phyloP scores from a whole-genome alignment of 1,284 basidiomycete species.

The Moesziomyces antarcticus region DNA sequence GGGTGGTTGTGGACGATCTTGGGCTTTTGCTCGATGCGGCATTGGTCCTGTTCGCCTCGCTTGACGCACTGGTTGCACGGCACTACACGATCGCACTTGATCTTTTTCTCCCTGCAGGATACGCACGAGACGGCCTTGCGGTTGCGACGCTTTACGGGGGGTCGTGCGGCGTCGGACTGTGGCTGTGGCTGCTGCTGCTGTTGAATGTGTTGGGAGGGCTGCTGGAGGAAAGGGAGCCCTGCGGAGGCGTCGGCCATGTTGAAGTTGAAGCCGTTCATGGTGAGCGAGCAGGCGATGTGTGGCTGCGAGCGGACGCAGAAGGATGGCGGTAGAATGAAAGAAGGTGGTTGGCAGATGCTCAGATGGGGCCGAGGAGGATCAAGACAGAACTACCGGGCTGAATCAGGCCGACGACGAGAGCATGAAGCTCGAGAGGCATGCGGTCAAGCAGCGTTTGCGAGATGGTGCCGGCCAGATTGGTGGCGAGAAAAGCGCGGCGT shows the following conservation, averaged over 20 bases:
- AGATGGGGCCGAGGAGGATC: background rate
- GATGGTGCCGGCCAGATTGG: too few species aligned
- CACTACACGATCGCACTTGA: constrained; percentile 62
- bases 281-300: background rate
- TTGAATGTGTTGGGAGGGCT: constrained; percentile 1
- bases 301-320: too few species aligned
- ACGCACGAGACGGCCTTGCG: constrained; percentile 61
- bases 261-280: constrained; percentile 23
- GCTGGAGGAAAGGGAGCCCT: constrained; percentile 15
- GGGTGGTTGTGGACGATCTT: constrained; percentile 31
- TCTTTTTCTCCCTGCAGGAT: constrained; percentile 62
- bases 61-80: constrained; percentile 66
- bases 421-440: too few species aligned
- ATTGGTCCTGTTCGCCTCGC: constrained; percentile 58
- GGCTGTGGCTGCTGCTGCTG: constrained; percentile 14
- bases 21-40: constrained; percentile 57
- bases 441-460: too few species aligned
- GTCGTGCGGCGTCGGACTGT: constrained; percentile 28
- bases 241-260: constrained; percentile 13
- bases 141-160: constrained; percentile 58
- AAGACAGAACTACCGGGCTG: background rate
- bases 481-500: too few species aligned
- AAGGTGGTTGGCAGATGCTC: background rate
- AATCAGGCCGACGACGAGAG: too few species aligned
- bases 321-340: too few species aligned